Base-by-base conservation (phyloP, 352 stramenopile genomes). In the Globisporangium nagaii region DNA sequence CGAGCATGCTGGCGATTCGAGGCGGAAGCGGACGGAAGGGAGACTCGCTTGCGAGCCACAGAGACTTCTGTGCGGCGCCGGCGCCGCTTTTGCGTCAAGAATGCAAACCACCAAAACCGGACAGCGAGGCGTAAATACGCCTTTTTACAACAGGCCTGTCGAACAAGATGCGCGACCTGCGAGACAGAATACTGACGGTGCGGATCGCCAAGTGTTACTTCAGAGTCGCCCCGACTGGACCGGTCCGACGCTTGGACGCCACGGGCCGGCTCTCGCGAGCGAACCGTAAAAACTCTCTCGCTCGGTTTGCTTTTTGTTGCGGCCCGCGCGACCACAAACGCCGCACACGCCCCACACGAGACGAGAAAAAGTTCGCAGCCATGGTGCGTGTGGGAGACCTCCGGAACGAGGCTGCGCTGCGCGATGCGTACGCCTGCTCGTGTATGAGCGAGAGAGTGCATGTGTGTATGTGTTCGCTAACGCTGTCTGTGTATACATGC, bases 1-100 rank as follows among this genome's bases (percentile, higher is more conserved):
- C 73, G 27, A 90, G 67, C 79, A 90, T 90, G n/a, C n/a, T n/a
- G 58, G 45, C 35, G 37, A 7, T 43, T 55, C 28, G 43, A 39
- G 22, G 39, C 22, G 19, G 43, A 31, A 13, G 35, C 27, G 51
- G 41, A 42, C 13, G n/a, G 45, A 53, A 53, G 45, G 48, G 48
- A 42, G 35, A 28, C 30, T 48, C 37, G 35, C 36, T 34, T 44
- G 25, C 39, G 30, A 37, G 35, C 54, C 54, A 61, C 54, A 61
- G 34, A 61, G 22, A 44, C 15, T 19, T 6, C 13, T 7, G 44
- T 32, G 19, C n/a, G n/a, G n/a, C n/a, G n/a, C n/a, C n/a, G n/a
- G n/a, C n/a, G n/a, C n/a, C n/a, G n/a, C n/a, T 7, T 7, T 24
- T n/a, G 1, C 32, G 50, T 45, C 48, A 55, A 45, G 35, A 55